phyloP scores from a whole-genome alignment of 345 rosid genomes.

The Mallotus nudiflorus region DNA sequence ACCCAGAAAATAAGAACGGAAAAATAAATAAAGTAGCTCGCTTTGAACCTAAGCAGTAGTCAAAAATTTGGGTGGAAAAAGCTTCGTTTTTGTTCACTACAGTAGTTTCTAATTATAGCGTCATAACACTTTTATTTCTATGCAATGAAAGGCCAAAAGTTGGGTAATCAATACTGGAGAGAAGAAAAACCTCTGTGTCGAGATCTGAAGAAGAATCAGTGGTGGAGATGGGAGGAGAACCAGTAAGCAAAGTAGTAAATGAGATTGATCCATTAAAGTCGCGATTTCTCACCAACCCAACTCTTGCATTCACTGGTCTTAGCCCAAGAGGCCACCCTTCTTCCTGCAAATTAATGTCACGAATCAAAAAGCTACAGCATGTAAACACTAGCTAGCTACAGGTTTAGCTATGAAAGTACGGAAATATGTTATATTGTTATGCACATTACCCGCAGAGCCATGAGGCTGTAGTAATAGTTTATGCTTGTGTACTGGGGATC shows the following conservation, averaged over 20 bases:
- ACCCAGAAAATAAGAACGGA: not conserved
- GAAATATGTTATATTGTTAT: not conserved
- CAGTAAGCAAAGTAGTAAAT: constrained; percentile 61
- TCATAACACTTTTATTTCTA: no score
- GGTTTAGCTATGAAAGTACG: not conserved
- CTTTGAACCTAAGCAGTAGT: no score
- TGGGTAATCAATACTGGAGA: not conserved
- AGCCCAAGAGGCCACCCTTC: constrained; percentile 92
- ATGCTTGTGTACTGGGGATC: not conserved
- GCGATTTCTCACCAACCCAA: constrained; percentile 55
- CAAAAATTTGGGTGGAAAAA: no score
- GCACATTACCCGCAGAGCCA: constrained; percentile 25
- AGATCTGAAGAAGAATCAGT: constrained; percentile 62
- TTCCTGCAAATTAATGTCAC: constrained; percentile 38
- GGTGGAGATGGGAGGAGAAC: constrained; percentile 52
- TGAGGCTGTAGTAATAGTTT: not conserved
- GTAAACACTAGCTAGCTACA: not conserved
- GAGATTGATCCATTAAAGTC: constrained; percentile 63
- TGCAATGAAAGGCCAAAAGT: not conserved
- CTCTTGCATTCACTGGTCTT: constrained; percentile 69
- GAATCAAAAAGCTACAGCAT: not conserved
- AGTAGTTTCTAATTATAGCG: no score
- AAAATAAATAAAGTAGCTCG: no score
- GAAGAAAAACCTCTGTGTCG: constrained; percentile 58
- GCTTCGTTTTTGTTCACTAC: no score